Percentiles rank a stretch among this genome's conserved stretches.
These are phyloP conservation scores for Esteya vermicola DNA, from an alignment of 2,329 filamentous ascomycete genomes.

Conservation along the genomic window DNA sequence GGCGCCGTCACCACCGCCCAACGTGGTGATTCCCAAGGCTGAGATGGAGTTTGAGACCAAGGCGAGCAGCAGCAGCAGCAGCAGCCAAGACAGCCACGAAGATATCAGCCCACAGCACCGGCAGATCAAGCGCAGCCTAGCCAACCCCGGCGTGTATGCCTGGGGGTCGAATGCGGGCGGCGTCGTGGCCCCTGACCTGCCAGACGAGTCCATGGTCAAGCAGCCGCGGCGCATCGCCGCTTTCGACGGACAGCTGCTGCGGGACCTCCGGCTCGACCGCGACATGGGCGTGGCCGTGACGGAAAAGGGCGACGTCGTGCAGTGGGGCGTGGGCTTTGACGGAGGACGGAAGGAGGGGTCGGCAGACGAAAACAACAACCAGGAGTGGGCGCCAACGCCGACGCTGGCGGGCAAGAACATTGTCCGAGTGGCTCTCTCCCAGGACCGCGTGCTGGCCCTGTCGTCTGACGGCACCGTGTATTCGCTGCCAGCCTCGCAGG, in stretches of 20 bases:
- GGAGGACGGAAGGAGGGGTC: too few relatives aligned
- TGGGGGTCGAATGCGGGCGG: constrained; percentile 82
- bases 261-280: constrained; percentile 74
- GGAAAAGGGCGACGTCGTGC: constrained; percentile 75
- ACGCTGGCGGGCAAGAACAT: constrained; percentile 77
- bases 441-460: constrained; percentile 71
- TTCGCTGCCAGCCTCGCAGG: constrained; percentile 63
- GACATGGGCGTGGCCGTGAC: constrained; percentile 76
- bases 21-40: constrained; percentile 18
- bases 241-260: constrained; percentile 72
- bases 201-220: constrained; percentile 64
- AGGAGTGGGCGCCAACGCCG: constrained; percentile 39
- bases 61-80: constrained; percentile 9
- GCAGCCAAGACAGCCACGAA: not conserved
- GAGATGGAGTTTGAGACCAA: constrained; percentile 50
- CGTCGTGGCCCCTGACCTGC: constrained; percentile 78
- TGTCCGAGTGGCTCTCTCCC: constrained; percentile 59
- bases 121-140: constrained; percentile 71
- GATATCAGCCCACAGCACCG: constrained; percentile 70
- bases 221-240: constrained; percentile 62
- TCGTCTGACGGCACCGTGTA: constrained; percentile 65
- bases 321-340: constrained; percentile 68
- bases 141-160: constrained; percentile 76
- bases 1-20: not conserved
- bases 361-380: not conserved